phyloP scores from a whole-genome alignment of 345 rosid genomes.

The Rhodamnia argentea region DNA sequence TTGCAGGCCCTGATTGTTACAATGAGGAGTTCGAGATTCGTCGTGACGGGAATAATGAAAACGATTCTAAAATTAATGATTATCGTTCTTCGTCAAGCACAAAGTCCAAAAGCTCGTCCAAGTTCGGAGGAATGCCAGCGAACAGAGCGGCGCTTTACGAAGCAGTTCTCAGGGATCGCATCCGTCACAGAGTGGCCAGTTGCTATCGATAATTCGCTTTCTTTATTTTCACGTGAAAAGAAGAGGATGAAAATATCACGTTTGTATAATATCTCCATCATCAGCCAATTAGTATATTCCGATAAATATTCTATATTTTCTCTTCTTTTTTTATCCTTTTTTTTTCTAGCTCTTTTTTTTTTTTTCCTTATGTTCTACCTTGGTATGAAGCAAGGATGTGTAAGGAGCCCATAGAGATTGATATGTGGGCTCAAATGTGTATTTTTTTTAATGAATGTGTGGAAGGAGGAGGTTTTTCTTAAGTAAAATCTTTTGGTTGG shows the following conservation, averaged over 20 bases:
- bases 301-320: neutral
- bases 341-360: neutral
- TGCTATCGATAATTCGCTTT: neutral
- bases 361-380: neutral
- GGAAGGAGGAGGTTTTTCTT: neutral
- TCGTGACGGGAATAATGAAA: neutral
- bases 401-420: neutral
- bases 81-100: neutral
- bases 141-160: constrained; percentile 49
- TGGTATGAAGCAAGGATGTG: neutral
- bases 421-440: neutral
- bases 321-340: neutral
- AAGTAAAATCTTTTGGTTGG: neutral
- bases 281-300: neutral
- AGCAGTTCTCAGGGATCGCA: constrained; percentile 48
- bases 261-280: neutral
- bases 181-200: constrained; percentile 25
- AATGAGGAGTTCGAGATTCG: neutral
- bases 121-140: constrained; percentile 30
- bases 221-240: neutral
- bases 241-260: neutral
- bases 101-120: neutral
- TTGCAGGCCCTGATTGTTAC: neutral
- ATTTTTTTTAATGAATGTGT: neutral
- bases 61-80: neutral